A percentile compares a stretch with the other conserved stretches of the same genome.
These are phyloP conservation scores for Euphorbia corollata DNA, from an alignment of 441 rosid genomes.

Conservation along the genomic window DNA sequence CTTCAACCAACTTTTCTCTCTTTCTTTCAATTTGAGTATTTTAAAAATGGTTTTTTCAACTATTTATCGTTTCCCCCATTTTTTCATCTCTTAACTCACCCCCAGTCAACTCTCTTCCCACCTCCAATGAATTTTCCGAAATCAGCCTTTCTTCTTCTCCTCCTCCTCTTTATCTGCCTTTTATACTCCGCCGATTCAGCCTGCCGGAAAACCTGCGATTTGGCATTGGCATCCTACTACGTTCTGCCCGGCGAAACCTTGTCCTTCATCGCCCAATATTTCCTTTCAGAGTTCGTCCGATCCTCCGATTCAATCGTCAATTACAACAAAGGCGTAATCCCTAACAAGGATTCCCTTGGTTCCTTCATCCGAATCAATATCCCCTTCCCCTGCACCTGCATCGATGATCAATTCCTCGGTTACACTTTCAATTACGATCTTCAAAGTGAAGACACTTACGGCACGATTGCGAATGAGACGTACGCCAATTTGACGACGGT, in stretches of 20 bases:
- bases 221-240: slow-evolving; percentile 58
- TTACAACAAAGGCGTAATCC: slow-evolving; percentile 27
- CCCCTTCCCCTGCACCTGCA: slow-evolving; percentile 54
- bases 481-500: slow-evolving; percentile 42
- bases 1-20: too few species aligned
- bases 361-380: slow-evolving; percentile 28
- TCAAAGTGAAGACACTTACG: slow-evolving; percentile 26
- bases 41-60: neutral
- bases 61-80: neutral
- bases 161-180: neutral
- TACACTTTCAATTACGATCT: slow-evolving; percentile 31
- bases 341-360: slow-evolving; percentile 24
- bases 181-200: slow-evolving; percentile 27
- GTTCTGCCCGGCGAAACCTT: slow-evolving; percentile 27
- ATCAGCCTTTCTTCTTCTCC: neutral
- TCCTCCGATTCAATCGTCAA: slow-evolving; percentile 19
- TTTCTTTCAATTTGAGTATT: too few species aligned
- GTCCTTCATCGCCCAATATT: slow-evolving; percentile 30
- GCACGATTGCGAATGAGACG: slow-evolving; percentile 15
- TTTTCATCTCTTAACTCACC: neutral
- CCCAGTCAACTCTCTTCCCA: neutral
- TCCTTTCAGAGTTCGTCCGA: slow-evolving; percentile 22
- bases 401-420: slow-evolving; percentile 30
- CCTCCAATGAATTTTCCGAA: neutral
- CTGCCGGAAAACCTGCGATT: slow-evolving; percentile 37